These are phyloP conservation scores for Elsinoe arachidis DNA, from an alignment of 2,329 filamentous ascomycete genomes.

Conservation along the genomic window DNA sequence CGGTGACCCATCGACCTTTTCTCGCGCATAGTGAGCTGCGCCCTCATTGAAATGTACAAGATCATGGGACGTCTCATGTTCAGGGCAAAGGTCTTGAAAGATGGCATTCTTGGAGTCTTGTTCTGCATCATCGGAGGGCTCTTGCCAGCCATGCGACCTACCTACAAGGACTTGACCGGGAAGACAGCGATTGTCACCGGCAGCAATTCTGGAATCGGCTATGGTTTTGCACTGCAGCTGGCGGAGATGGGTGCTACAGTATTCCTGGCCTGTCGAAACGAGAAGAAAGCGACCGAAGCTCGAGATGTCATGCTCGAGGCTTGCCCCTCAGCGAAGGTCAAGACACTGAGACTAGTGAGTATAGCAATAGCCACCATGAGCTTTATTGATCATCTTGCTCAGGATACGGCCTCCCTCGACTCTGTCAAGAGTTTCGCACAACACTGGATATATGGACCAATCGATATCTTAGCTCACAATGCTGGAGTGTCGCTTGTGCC, in stretches of 20 bases:
- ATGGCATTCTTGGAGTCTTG: neutral
- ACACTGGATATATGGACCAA: constrained; percentile 12
- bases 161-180: constrained; percentile 8
- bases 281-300: neutral
- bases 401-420: constrained; percentile 16
- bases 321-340: neutral
- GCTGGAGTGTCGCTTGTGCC: constrained; percentile 25
- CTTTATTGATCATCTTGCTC: constrained; percentile 12
- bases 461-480: constrained; percentile 31
- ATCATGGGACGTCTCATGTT: neutral
- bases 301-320: neutral
- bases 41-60: too few relatives aligned
- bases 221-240: constrained; percentile 15
- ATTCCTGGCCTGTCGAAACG: neutral
- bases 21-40: too few relatives aligned
- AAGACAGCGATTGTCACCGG: constrained; percentile 18
- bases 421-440: constrained; percentile 19
- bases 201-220: constrained; percentile 19
- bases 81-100: neutral
- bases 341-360: constrained; percentile 16
- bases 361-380: too few relatives aligned
- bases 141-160: neutral
- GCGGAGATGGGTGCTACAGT: constrained; percentile 12
- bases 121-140: neutral
- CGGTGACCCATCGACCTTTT: too few relatives aligned